Conservation (phyloP, 129 eudicot species). For the Lonicera japonica region DNA sequence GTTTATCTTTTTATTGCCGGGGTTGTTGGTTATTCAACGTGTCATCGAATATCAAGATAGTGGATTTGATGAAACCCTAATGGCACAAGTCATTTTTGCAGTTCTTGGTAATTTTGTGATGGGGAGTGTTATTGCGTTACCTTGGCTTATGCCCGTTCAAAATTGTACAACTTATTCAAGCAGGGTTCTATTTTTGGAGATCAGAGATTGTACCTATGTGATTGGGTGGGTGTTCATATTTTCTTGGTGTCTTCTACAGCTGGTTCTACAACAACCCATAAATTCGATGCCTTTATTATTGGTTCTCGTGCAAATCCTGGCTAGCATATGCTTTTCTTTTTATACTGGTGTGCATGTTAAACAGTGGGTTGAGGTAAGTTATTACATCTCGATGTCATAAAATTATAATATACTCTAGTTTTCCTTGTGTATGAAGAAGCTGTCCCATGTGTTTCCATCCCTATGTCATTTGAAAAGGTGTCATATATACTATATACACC, state of each 20-base stretch:
- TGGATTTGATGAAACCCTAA: slow-evolving; percentile 34
- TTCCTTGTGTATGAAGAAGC: too few relatives aligned
- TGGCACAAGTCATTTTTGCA: slow-evolving; percentile 53
- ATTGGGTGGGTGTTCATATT: slow-evolving; percentile 52
- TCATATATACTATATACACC: too few relatives aligned
- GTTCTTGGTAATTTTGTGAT: slow-evolving; percentile 29
- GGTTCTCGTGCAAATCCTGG: slow-evolving; percentile 64
- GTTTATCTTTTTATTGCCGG: slow-evolving; percentile 38
- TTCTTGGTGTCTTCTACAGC: slow-evolving; percentile 83
- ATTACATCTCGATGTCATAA: background rate
- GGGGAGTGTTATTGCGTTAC: slow-evolving; percentile 35
- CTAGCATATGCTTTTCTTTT: slow-evolving; percentile 35
- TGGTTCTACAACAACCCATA: slow-evolving; percentile 70
- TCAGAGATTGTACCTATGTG: slow-evolving; percentile 40
- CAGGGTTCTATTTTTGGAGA: slow-evolving; percentile 19
- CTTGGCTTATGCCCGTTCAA: slow-evolving; percentile 52
- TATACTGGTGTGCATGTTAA: slow-evolving; percentile 32
- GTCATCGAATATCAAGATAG: slow-evolving; percentile 39
- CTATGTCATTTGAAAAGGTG: too few relatives aligned
- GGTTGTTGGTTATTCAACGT: slow-evolving; percentile 43
- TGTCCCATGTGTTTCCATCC: too few relatives aligned
- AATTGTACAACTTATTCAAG: slow-evolving; percentile 6
- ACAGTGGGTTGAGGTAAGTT: slow-evolving; percentile 93
- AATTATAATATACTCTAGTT: too few relatives aligned
- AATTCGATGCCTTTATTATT: slow-evolving; percentile 56